Evolutionary conservation across 2,329 filamentous ascomycete species (phyloP).

Genomic region (Phaeosphaeria sp.): DNA sequence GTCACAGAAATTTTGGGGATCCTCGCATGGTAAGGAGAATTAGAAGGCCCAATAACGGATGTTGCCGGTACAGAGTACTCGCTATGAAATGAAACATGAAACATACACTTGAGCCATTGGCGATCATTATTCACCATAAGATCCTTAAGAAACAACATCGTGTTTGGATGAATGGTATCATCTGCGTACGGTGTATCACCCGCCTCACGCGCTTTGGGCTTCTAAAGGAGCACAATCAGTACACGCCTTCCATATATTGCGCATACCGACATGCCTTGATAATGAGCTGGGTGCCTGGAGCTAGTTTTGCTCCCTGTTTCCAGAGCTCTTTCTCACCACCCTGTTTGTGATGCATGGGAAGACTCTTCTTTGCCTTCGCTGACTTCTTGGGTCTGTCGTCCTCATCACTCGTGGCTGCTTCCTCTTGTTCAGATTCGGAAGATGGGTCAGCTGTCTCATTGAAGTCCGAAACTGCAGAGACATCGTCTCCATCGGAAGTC

Average conservation of each 20-base stretch:
- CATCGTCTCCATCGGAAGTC: slow-evolving; percentile 45
- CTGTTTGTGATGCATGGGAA: slow-evolving; percentile 30
- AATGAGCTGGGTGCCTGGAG: slow-evolving; percentile 65
- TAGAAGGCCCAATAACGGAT: too few species aligned
- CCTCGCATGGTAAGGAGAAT: too few species aligned
- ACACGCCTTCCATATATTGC: background rate
- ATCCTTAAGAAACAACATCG: slow-evolving; percentile 65
- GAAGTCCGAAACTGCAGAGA: slow-evolving; percentile 48
- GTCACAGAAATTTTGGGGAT: too few species aligned
- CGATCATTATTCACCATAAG: slow-evolving; percentile 67
- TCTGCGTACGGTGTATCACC: slow-evolving; percentile 65
- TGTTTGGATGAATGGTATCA: slow-evolving; percentile 68
- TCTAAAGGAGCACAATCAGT: slow-evolving; percentile 27
- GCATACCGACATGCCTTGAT: slow-evolving; percentile 51
- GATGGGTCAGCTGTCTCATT: slow-evolving; percentile 46
- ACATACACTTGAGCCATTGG: slow-evolving; percentile 68
- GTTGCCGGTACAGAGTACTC: too few species aligned
- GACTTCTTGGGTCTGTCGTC: slow-evolving; percentile 36
- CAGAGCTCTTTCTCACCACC: slow-evolving; percentile 59
- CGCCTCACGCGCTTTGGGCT: slow-evolving; percentile 66
- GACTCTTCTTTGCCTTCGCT: slow-evolving; percentile 22
- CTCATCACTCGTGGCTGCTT: slow-evolving; percentile 34
- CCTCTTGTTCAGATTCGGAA: slow-evolving; percentile 42
- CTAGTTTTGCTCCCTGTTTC: slow-evolving; percentile 63
- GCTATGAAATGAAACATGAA: background rate